Evolutionary conservation across 2,329 filamentous ascomycete genomes (phyloP).

Genomic region (Pseudogymnoascus sp.): DNA sequence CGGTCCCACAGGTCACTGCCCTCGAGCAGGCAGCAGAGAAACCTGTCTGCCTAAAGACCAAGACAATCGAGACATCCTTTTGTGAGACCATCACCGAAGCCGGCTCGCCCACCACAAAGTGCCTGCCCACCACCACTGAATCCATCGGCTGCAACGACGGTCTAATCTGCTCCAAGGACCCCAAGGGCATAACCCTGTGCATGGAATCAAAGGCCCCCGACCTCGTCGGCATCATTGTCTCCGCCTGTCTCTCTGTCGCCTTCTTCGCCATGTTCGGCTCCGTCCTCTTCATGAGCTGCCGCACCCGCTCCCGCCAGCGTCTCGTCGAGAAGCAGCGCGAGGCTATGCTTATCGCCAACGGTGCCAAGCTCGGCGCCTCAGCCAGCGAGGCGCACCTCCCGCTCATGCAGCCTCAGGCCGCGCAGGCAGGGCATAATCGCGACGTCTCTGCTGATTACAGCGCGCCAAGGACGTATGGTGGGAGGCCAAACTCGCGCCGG

Average conservation of each 20-base stretch:
- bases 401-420: neutral
- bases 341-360: neutral
- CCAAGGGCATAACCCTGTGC: neutral
- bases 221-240: neutral
- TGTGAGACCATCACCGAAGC: neutral
- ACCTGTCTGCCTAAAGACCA: neutral
- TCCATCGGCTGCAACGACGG: conserved; percentile 2
- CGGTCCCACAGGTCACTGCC: neutral
- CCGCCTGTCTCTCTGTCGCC: neutral
- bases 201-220: neutral
- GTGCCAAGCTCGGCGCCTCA: neutral
- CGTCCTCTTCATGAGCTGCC: conserved; percentile 5
- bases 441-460: neutral
- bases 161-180: neutral
- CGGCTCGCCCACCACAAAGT: neutral
- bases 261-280: conserved; percentile 9
- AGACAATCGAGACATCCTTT: neutral
- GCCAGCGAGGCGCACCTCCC: conserved; percentile 2
- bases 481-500: neutral
- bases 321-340: neutral
- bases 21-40: neutral
- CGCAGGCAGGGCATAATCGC: neutral
- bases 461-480: neutral
- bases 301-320: neutral
- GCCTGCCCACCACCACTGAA: neutral